These are phyloP conservation scores for Podospora bellae-mahoneyi DNA, from an alignment of 495 filamentous ascomycete genomes.

Conservation along the genomic window DNA sequence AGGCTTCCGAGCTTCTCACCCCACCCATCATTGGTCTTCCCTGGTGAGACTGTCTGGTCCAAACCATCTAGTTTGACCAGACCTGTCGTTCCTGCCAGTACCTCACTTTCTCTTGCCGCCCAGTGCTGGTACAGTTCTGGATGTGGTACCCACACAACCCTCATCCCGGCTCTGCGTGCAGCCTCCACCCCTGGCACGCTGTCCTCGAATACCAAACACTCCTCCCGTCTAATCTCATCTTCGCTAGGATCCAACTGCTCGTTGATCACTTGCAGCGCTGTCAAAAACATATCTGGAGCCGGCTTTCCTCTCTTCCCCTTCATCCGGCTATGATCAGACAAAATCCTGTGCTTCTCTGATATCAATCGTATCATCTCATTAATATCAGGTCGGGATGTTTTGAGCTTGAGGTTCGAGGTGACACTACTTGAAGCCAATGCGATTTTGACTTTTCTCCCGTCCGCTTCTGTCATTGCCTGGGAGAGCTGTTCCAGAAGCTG, in stretches of 20 bases:
- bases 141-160: conserved; percentile 84
- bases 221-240: conserved; percentile 49
- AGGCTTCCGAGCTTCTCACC: conserved; percentile 54
- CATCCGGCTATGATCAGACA: conserved; percentile 63
- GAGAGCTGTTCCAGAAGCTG: conserved; percentile 50
- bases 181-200: conserved; percentile 81
- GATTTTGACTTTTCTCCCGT: conserved; percentile 23
- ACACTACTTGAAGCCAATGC: conserved; percentile 33
- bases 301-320: conserved; percentile 70
- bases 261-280: conserved; percentile 76
- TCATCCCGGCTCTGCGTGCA: conserved; percentile 81
- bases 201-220: conserved; percentile 91
- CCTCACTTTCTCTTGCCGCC: conserved; percentile 63
- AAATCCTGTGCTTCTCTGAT: conserved; percentile 50
- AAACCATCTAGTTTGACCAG: conserved; percentile 41
- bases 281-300: conserved; percentile 79
- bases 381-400: conserved; percentile 24
- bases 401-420: conserved; percentile 28
- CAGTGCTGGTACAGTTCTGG: conserved; percentile 62
- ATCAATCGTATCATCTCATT: conserved; percentile 27
- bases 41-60: conserved; percentile 42
- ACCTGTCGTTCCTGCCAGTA: conserved; percentile 73
- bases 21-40: conserved; percentile 62
- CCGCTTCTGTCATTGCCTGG: conserved; percentile 20
- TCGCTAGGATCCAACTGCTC: conserved; percentile 40